Evolutionary conservation across 2,329 filamentous ascomycete species (phyloP), one percentile per base, ranked within the genome.

Genomic region (Kalmusia sp.): DNA sequence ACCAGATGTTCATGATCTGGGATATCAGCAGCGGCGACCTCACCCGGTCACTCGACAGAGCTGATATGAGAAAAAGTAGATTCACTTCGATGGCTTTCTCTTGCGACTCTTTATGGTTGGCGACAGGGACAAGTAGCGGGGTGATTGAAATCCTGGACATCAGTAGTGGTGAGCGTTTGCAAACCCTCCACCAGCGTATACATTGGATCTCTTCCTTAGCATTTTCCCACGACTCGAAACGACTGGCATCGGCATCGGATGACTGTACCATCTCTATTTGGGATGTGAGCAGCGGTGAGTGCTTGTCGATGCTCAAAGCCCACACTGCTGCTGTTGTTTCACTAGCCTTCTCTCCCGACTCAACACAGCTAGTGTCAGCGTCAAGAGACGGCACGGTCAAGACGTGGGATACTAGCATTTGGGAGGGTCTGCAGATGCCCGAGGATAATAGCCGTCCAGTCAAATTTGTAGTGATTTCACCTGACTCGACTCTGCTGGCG

Each of bases 181-280:
- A 55, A 21, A 62, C 61, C 25, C 58, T 67, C 35, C 44, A 65
- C 35, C 17, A 21, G 3, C 34, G 24, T 11, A 11, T 8, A 1
- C 3, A 11, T 11, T 22, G 8, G 2, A 21, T 38, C 5, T 9
- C 11, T 11, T 14, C 35, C 11, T 3, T 38, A 14, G 35, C 35
- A 8, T 38, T 38, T 21, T 38, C 35, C 1, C 35, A 21, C 6
- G 19, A 21, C 9, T 37, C 34, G 22, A 37, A 4, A 15, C 17
- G 17, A 8, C 15, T 37, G 17, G 34, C 34, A 2, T 37, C 34
- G 6, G 34, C 15, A 19, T 11, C 9, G 7, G 15, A 38, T 21
- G 9, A 22, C 8, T n/a, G n/a, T n/a, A 14, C 19, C 3, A 21
- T 38, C 35, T 21, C 4, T 7, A 38, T 38, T 11, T 38, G 35